A percentile compares a stretch with the other conserved stretches of the same genome.
These are phyloP conservation scores for Candida mesenterica DNA, from an alignment of 1,139 yeast species.

Conservation along the genomic window DNA sequence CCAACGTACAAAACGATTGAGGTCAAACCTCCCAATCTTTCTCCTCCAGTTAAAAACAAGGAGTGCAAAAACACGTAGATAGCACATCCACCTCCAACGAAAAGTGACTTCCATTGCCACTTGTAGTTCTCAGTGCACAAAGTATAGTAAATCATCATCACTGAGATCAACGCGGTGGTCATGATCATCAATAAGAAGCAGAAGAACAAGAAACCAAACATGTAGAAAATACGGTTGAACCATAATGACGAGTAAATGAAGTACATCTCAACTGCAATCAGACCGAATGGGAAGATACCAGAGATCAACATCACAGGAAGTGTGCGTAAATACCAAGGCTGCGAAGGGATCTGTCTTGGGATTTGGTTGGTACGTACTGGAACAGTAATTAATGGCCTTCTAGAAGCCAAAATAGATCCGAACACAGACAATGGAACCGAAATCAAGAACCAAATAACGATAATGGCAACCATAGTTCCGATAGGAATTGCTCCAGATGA, in stretches of 20 bases:
- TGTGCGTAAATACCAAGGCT: constrained; percentile 79
- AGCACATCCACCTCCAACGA: constrained; percentile 88
- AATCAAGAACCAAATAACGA: constrained; percentile 79
- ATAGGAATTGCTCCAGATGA: constrained; percentile 96
- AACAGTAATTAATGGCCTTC: constrained; percentile 52
- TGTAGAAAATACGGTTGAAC: constrained; percentile 92
- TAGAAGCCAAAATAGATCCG: constrained; percentile 79
- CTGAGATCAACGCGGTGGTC: constrained; percentile 79
- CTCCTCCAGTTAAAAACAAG: constrained; percentile 65
- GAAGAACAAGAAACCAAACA: constrained; percentile 95
- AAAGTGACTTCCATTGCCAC: constrained; percentile 96
- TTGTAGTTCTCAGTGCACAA: constrained; percentile 88
- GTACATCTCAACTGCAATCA: constrained; percentile 92
- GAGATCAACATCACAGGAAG: constrained; percentile 69
- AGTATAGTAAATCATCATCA: constrained; percentile 78
- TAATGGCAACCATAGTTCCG: constrained; percentile 82
- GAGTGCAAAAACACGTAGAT: constrained; percentile 84
- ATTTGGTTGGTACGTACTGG: constrained; percentile 93
- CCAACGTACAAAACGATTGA: constrained; percentile 81
- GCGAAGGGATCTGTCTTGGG: constrained; percentile 92
- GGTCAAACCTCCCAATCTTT: constrained; percentile 66
- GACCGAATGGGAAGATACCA: constrained; percentile 93
- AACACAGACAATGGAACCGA: constrained; percentile 81
- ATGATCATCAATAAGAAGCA: constrained; percentile 79
- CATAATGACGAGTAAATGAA: constrained; percentile 85